These are phyloP conservation scores for Penicillium sp. DNA, from an alignment of 2,329 filamentous ascomycete genomes.

Conservation along the genomic window DNA sequence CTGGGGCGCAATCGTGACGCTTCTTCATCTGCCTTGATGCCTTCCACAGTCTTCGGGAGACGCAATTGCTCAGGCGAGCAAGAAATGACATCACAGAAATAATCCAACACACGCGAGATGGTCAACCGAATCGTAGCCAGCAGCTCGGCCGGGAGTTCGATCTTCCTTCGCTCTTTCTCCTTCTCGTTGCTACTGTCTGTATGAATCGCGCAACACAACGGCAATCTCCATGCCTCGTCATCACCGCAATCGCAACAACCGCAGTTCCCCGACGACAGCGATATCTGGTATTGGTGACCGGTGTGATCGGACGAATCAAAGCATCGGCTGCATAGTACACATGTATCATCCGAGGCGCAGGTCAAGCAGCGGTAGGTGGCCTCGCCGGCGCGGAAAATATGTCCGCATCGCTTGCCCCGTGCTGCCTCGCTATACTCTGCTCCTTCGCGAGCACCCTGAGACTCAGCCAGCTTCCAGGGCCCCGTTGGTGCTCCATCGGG, in stretches of 20 bases:
- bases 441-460: slow-evolving; percentile 90
- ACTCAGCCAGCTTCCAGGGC: slow-evolving; percentile 77
- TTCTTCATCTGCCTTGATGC: slow-evolving; percentile 79
- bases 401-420: slow-evolving; percentile 89
- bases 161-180: slow-evolving; percentile 60
- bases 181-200: slow-evolving; percentile 63
- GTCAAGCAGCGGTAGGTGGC: slow-evolving; percentile 94
- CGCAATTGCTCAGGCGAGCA: slow-evolving; percentile 96
- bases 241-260: slow-evolving; percentile 98
- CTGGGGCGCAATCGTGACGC: slow-evolving; percentile 75
- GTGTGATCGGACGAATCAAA: slow-evolving; percentile 96
- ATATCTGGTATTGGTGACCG: slow-evolving; percentile 88
- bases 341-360: slow-evolving; percentile 92
- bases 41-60: slow-evolving; percentile 78
- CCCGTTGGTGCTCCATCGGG: slow-evolving; percentile 70
- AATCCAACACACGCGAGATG: slow-evolving; percentile 83
- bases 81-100: slow-evolving; percentile 96
- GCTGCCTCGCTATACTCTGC: slow-evolving; percentile 93
- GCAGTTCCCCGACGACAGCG: slow-evolving; percentile 84
- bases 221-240: slow-evolving; percentile 87
- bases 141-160: slow-evolving; percentile 74
- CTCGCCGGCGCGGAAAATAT: slow-evolving; percentile 95
- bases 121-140: slow-evolving; percentile 80
- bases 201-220: slow-evolving; percentile 88
- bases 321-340: slow-evolving; percentile 89